A percentile compares a stretch with the other conserved stretches of the same genome.
These are phyloP conservation scores for Lactarius deliciosus DNA, from an alignment of 768 basidiomycete genomes.

Conservation along the genomic window DNA sequence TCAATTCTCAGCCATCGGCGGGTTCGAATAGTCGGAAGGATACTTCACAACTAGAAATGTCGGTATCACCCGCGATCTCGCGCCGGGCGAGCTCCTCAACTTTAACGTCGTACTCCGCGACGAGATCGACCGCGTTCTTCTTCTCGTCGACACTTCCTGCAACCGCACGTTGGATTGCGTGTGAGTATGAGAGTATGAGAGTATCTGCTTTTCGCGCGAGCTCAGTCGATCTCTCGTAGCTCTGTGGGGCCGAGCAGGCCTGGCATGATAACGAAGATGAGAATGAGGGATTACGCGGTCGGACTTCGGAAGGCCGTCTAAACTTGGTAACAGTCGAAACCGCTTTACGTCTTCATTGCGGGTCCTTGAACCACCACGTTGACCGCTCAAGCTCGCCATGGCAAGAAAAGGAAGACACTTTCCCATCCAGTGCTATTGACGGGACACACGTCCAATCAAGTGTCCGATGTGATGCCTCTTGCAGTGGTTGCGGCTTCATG, in stretches of 20 bases:
- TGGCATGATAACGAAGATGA: slow-evolving; percentile 8
- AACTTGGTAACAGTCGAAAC: too few relatives aligned
- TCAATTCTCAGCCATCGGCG: neutral
- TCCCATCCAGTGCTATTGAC: neutral
- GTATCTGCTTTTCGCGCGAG: slow-evolving; percentile 75
- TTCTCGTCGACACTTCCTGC: slow-evolving; percentile 68
- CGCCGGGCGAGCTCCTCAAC: slow-evolving; percentile 84
- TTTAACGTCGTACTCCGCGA: slow-evolving; percentile 90
- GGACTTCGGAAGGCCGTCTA: neutral
- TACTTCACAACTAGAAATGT: slow-evolving; percentile 67
- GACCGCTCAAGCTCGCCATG: neutral
- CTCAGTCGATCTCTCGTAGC: slow-evolving; percentile 53
- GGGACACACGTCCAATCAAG: too few relatives aligned
- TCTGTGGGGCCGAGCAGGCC: slow-evolving; percentile 40
- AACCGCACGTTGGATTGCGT: slow-evolving; percentile 59
- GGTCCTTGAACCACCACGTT: neutral
- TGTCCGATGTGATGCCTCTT: neutral
- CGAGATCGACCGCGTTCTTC: slow-evolving; percentile 92
- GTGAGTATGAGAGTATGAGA: slow-evolving; percentile 73
- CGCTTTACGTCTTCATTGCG: neutral
- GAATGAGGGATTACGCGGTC: neutral
- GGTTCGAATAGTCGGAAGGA: neutral
- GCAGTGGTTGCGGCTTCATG: neutral
- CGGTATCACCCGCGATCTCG: slow-evolving; percentile 68
- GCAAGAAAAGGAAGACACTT: neutral